These are phyloP conservation scores for Aspergillus arachidicola DNA, from an alignment of 2,329 filamentous ascomycete species.

Conservation along the genomic window DNA sequence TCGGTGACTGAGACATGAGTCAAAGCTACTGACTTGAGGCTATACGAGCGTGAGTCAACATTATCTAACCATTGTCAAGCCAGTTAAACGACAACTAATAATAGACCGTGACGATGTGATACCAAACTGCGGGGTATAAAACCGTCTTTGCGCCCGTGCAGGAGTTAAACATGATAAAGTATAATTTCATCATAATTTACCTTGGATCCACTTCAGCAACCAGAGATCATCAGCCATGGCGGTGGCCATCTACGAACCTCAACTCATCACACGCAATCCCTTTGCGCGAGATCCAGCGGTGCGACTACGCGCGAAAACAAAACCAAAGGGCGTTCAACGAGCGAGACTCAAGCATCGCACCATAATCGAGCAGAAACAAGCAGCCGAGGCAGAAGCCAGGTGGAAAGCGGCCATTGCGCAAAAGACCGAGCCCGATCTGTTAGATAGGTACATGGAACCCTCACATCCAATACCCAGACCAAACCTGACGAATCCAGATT, in stretches of 20 bases:
- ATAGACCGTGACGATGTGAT: background rate
- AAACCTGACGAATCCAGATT: background rate
- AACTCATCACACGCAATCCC: background rate
- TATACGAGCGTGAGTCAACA: background rate
- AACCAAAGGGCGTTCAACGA: background rate
- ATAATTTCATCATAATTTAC: background rate
- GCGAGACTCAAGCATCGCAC: background rate
- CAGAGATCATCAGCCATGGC: background rate
- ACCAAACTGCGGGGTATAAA: background rate
- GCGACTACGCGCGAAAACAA: background rate
- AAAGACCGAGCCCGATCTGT: background rate
- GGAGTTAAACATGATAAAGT: no score
- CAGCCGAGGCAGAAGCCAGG: background rate
- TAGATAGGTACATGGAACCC: background rate
- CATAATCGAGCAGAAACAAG: background rate
- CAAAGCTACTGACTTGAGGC: background rate
- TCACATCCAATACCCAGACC: background rate
- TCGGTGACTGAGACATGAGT: background rate
- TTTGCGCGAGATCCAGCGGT: background rate
- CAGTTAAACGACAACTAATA: background rate
- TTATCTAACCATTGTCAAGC: background rate
- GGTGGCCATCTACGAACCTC: background rate
- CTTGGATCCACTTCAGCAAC: background rate
- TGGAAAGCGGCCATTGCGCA: background rate
- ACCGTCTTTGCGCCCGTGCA: background rate